Percentiles rank a stretch among this genome's conserved stretches.
Conservation (phyloP, 768 basidiomycete genomes). For the Tulasnella sp. region DNA sequence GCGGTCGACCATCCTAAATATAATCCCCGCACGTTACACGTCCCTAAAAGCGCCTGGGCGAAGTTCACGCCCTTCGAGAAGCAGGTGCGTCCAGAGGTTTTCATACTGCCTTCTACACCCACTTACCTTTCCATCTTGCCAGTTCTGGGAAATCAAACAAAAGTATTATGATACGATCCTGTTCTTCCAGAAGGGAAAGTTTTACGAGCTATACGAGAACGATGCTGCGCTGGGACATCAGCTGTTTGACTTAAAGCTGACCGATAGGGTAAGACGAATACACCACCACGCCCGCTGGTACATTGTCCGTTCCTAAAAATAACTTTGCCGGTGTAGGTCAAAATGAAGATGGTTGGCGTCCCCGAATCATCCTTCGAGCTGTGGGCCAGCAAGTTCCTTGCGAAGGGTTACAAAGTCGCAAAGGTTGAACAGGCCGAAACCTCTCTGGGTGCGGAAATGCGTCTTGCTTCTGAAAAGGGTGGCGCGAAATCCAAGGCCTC, state of each 20-base stretch:
- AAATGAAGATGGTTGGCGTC: slow-evolving; percentile 99
- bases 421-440: slow-evolving; percentile 96
- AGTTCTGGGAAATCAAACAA: slow-evolving; percentile 75
- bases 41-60: slow-evolving; percentile 66
- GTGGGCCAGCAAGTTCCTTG: slow-evolving; percentile 64
- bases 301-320: not conserved
- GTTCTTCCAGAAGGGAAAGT: slow-evolving; percentile 92
- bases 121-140: slow-evolving; percentile 4
- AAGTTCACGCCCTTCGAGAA: slow-evolving; percentile 92
- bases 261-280: slow-evolving; percentile 20
- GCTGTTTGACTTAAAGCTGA: slow-evolving; percentile 81
- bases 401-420: slow-evolving; percentile 82
- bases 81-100: slow-evolving; percentile 37
- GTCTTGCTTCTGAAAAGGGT: slow-evolving; percentile 59
- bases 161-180: slow-evolving; percentile 93
- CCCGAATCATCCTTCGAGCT: slow-evolving; percentile 89
- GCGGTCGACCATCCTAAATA: slow-evolving; percentile 73
- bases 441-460: slow-evolving; percentile 93
- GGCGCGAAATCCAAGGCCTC: slow-evolving; percentile 35
- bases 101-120: not conserved
- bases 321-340: slow-evolving; percentile 38
- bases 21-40: slow-evolving; percentile 75
- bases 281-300: not conserved
- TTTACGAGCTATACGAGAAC: slow-evolving; percentile 66
- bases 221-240: slow-evolving; percentile 88